Percentiles rank a stretch among this genome's conserved stretches.
Evolutionary conservation across 345 rosid species (phyloP).

Genomic region (Eucalyptus pauciflora): DNA sequence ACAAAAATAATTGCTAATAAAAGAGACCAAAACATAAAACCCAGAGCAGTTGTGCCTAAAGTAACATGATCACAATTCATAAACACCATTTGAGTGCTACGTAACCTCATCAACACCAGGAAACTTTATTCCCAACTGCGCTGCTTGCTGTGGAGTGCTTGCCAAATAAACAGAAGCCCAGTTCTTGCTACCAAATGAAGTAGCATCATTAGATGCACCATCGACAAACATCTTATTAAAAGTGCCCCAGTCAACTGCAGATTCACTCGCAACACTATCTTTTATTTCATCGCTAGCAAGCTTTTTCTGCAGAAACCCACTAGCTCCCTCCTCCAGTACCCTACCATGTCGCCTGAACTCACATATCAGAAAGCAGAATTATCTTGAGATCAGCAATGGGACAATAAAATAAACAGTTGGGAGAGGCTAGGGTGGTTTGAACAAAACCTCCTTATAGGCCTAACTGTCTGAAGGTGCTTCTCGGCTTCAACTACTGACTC

Average conservation of each 20-base stretch:
- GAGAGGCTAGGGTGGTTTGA: neutral
- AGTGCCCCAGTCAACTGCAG: slow-evolving; percentile 62
- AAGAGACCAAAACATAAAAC: neutral
- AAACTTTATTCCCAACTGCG: slow-evolving; percentile 87
- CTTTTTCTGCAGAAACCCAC: slow-evolving; percentile 90
- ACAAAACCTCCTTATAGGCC: slow-evolving; percentile 82
- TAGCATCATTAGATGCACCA: slow-evolving; percentile 25
- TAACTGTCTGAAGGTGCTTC: slow-evolving; percentile 68
- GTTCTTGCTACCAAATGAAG: slow-evolving; percentile 66
- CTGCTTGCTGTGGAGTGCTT: slow-evolving; percentile 97
- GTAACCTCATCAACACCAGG: slow-evolving; percentile 93
- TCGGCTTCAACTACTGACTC: slow-evolving; percentile 77
- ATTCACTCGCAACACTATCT: slow-evolving; percentile 26
- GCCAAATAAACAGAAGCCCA: slow-evolving; percentile 99
- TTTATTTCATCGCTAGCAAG: slow-evolving; percentile 28
- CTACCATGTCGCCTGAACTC: slow-evolving; percentile 80
- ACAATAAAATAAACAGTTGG: neutral
- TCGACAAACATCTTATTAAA: slow-evolving; percentile 61
- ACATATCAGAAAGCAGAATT: slow-evolving; percentile 3
- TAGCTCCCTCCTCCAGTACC: slow-evolving; percentile 96
- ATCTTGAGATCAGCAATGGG: neutral
- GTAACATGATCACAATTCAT: neutral
- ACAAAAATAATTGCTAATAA: neutral
- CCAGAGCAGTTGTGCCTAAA: neutral
- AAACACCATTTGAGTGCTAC: neutral